Evolutionary conservation across 352 stramenopile genomes (phyloP), one percentile per base, ranked within the genome.

Genomic region (Globisporangium barbulae): DNA sequence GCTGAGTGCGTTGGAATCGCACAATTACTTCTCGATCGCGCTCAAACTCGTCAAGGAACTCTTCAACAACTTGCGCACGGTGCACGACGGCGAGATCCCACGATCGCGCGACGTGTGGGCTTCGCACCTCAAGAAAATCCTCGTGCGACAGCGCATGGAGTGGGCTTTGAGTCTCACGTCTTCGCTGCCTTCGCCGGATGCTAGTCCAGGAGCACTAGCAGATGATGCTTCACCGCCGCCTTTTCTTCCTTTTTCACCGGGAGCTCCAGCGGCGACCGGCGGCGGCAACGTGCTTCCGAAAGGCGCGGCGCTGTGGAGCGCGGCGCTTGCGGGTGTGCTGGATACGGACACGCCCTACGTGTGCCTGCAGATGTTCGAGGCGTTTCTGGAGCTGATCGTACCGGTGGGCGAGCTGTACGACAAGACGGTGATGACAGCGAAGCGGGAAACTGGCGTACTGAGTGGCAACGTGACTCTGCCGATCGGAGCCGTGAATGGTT

Each of bases 351-450:
- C 64, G 13, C 71, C 65, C 1, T 44, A 60, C n/a, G 57, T 76
- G 54, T 86, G 77, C 55, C 72, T 80, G 44, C 44, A 69, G 12
- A 74, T 76, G 19, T 83, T 86, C 55, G 69, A 71, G 19, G 39
- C 69, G 22, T 67, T 85, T 21, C 59, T 85, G n/a, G 70, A 78
- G 52, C 61, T 85, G 5, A 53, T 75, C 0, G 59, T 82, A 53
- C 56, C 74, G 1, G 65, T 81, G 37, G 69, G 53, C 3, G 58
- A 61, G 22, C 25, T 64, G 13, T 61, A 59, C 33, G 57, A 73
- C 28, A 68, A 63, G 53, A 59, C 35, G 10, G 25, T 47, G 49
- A 17, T 65, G 50, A 39, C 37, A 12, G n/a, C 37, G 9, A 49
- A 52, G 47, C 17, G 30, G 6, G 30, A 53, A 15, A 7, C 30